These are phyloP conservation scores for Endoconidiophora polonica DNA, from an alignment of 2,329 filamentous ascomycete genomes.

Conservation along the genomic window DNA sequence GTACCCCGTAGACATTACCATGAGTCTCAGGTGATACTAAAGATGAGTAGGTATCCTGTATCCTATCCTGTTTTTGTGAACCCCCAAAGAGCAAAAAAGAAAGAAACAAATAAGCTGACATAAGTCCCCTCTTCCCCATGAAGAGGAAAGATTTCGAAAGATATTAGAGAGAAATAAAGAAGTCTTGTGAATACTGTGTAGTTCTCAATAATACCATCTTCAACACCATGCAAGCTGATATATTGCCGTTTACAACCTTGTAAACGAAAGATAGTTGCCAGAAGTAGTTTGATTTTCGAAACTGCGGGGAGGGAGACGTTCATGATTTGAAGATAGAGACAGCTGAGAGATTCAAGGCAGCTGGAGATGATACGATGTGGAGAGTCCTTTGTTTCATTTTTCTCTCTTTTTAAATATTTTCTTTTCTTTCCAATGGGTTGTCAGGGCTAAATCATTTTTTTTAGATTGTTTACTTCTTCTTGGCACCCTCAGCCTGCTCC, in stretches of 20 bases:
- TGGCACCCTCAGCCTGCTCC: conserved; percentile 70
- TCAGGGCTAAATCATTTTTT: conserved; percentile 14
- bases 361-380: conserved; percentile 15
- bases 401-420: conserved; percentile 11
- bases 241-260: neutral
- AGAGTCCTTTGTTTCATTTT: conserved; percentile 10
- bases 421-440: conserved; percentile 4
- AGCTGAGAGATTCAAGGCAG: conserved; percentile 21
- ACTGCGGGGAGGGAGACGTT: no score
- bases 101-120: conserved; percentile 13
- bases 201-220: neutral
- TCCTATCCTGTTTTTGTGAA: conserved; percentile 17
- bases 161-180: neutral
- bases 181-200: no score
- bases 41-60: conserved; percentile 14
- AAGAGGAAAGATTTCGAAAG: neutral
- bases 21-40: neutral
- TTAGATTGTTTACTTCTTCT: conserved; percentile 47
- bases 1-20: conserved; percentile 1
- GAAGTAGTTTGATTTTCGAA: no score
- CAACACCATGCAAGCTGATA: neutral
- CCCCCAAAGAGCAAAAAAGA: neutral
- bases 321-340: neutral
- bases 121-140: neutral
- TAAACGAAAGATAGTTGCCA: no score